Evolutionary conservation across 2,329 filamentous ascomycete species (phyloP), one percentile per base, ranked within the genome.

Genomic region (Calonectria montana): DNA sequence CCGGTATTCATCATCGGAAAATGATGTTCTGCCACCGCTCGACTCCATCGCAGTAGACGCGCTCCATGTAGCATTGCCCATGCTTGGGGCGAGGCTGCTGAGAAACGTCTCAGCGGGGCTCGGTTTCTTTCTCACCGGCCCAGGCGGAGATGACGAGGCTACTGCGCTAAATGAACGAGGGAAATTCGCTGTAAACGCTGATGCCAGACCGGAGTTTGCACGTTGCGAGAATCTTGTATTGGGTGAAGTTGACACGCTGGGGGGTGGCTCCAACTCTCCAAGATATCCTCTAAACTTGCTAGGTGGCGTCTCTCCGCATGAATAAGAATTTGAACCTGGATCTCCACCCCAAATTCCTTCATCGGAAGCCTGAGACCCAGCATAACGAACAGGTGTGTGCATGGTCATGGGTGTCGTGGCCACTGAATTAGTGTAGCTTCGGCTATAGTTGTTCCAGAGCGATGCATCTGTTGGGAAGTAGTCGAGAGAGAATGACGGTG

Each of bases 401-500:
- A 87, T 81, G n/a, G 87, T 87, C 73, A 88, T 87, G 0, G 90
- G 89, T 1, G 90, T 92, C 3, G 89, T 90, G 21, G 88, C 83
- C 15, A 82, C 87, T 2, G 90, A 92, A 73, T 87, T 88, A 16
- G 84, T 86, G 47, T 88, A 87, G 67, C 88, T 91, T 70, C 85
- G 87, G 63, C 85, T 84, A 74, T 88, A 86, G 27, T 86, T 79
- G 37, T 85, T 86, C 89, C 89, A 91, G 15, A 88, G 82, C 1
- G 87, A 86, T 2, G 86, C 87, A 72, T 91, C 88, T 0, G 87
- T 89, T 1, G 91, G 91, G 72, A 92, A 92, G 77, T 93, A 93
- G 70, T 92, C 90, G 2, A 93, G 83, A 0, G 91, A 92, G 76
- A 93, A 93, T 0, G 91, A 90, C 0, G 90, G 91, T 0, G 90